These are phyloP conservation scores for Fremontodendron californicum DNA, from an alignment of 345 rosid species.

Conservation along the genomic window DNA sequence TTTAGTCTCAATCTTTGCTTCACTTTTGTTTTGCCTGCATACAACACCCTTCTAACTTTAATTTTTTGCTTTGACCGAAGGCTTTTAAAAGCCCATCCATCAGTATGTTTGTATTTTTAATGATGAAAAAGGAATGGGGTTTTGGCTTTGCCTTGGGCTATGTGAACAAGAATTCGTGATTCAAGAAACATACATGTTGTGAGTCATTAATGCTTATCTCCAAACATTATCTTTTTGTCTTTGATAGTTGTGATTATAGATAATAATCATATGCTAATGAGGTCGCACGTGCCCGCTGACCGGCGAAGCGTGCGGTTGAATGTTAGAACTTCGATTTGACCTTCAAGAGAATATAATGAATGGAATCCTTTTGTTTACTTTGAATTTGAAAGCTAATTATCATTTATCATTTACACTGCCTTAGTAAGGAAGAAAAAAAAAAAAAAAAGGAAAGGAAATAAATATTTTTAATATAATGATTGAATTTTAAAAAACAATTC, in stretches of 20 bases:
- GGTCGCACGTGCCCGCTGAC: conserved; percentile 38
- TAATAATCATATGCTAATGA: conserved; percentile 5
- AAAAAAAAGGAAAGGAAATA: no score
- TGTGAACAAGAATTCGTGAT: conserved; percentile 36
- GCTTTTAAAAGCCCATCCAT: not conserved
- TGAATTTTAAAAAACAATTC: no score
- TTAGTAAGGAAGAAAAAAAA: no score
- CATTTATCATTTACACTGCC: not conserved
- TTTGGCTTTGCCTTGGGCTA: conserved; percentile 29
- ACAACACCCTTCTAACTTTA: conserved; percentile 16
- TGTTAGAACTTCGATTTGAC: conserved; percentile 4
- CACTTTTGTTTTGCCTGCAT: conserved; percentile 25
- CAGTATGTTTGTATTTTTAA: not conserved
- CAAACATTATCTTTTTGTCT: no score
- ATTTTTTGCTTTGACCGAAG: conserved; percentile 17
- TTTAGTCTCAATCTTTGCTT: conserved; percentile 32
- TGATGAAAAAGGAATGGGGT: conserved; percentile 21
- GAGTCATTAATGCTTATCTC: no score
- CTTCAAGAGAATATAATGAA: not conserved
- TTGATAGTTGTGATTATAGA: not conserved
- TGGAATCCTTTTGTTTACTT: not conserved
- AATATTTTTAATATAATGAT: no score
- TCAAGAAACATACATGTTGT: conserved; percentile 20
- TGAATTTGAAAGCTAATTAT: not conserved
- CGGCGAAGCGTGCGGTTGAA: conserved; percentile 38